Percentiles rank a stretch among this genome's conserved stretches.
These are phyloP conservation scores for Fusarium hainanense DNA, from an alignment of 2,329 filamentous ascomycete genomes.

Conservation along the genomic window DNA sequence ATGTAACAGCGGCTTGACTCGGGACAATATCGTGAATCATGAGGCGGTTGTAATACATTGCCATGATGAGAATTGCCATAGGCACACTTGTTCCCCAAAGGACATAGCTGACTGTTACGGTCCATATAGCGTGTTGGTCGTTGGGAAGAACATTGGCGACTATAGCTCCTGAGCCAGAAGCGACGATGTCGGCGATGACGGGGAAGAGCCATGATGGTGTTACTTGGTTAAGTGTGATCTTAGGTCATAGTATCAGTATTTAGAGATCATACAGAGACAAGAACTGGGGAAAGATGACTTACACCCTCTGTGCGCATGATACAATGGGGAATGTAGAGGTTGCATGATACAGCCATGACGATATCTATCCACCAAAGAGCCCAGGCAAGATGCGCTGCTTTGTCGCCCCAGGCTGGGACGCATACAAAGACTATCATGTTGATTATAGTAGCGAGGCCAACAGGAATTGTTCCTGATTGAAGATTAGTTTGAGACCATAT, in stretches of 20 bases:
- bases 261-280: slow-evolving; percentile 40
- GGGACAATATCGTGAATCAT: slow-evolving; percentile 69
- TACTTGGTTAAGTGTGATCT: slow-evolving; percentile 53
- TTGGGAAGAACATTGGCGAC: slow-evolving; percentile 66
- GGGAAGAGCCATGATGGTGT: slow-evolving; percentile 71
- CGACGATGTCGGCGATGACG: slow-evolving; percentile 71
- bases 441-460: slow-evolving; percentile 71
- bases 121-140: slow-evolving; percentile 62
- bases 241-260: slow-evolving; percentile 17
- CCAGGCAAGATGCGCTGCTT: slow-evolving; percentile 63
- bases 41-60: slow-evolving; percentile 71
- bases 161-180: slow-evolving; percentile 66
- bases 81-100: slow-evolving; percentile 68
- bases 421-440: slow-evolving; percentile 69
- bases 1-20: slow-evolving; percentile 69
- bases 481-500: slow-evolving; percentile 43
- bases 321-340: slow-evolving; percentile 62
- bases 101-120: slow-evolving; percentile 67
- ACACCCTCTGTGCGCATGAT: slow-evolving; percentile 52
- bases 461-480: slow-evolving; percentile 65
- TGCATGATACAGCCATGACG: slow-evolving; percentile 57
- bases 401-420: slow-evolving; percentile 65
- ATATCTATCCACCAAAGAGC: slow-evolving; percentile 65
- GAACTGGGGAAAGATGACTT: slow-evolving; percentile 34
- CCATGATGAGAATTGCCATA: slow-evolving; percentile 65